A percentile compares a stretch with the other conserved stretches of the same genome.
Evolutionary conservation across 2,329 filamentous ascomycete genomes (phyloP).

Genomic region (Cordyceps farinosa): DNA sequence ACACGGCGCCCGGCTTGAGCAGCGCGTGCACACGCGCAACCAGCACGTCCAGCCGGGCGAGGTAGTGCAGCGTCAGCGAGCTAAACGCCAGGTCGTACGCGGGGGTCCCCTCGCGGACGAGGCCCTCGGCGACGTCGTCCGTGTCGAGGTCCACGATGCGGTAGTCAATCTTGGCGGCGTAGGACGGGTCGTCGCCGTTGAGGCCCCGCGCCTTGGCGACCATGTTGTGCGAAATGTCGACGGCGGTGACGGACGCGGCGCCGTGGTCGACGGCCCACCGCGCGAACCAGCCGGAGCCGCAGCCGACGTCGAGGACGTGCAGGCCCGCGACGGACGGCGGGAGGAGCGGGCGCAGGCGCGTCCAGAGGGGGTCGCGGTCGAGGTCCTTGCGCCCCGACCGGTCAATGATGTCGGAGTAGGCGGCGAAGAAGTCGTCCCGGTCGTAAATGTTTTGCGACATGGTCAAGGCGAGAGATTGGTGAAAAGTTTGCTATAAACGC

Average conservation of each 20-base stretch:
- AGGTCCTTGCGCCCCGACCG: conserved; percentile 37
- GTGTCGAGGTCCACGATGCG: conserved; percentile 33
- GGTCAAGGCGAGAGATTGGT: background rate
- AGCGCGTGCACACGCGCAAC: conserved; percentile 30
- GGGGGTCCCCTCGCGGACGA: background rate
- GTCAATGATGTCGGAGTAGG: conserved; percentile 37
- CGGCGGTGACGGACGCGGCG: conserved; percentile 32
- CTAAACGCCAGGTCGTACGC: conserved; percentile 39
- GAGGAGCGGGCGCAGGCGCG: conserved; percentile 38
- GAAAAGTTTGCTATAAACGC: background rate
- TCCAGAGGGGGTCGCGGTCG: conserved; percentile 42
- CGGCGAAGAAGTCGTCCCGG: conserved; percentile 38
- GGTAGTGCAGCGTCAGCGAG: conserved; percentile 40
- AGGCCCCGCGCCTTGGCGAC: conserved; percentile 32
- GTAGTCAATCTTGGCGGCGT: conserved; percentile 30
- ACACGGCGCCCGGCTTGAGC: conserved; percentile 32
- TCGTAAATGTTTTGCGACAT: conserved; percentile 43
- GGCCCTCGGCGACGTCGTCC: conserved; percentile 24
- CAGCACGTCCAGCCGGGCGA: conserved; percentile 32
- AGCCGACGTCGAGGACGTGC: conserved; percentile 42
- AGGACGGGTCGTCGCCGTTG: conserved; percentile 21
- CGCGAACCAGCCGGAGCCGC: conserved; percentile 45
- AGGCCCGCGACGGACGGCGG: conserved; percentile 28
- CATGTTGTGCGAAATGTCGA: conserved; percentile 45
- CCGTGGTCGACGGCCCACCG: conserved; percentile 40